Conservation (phyloP, 2,329 filamentous ascomycete genomes). For the Fulvia fulva region DNA sequence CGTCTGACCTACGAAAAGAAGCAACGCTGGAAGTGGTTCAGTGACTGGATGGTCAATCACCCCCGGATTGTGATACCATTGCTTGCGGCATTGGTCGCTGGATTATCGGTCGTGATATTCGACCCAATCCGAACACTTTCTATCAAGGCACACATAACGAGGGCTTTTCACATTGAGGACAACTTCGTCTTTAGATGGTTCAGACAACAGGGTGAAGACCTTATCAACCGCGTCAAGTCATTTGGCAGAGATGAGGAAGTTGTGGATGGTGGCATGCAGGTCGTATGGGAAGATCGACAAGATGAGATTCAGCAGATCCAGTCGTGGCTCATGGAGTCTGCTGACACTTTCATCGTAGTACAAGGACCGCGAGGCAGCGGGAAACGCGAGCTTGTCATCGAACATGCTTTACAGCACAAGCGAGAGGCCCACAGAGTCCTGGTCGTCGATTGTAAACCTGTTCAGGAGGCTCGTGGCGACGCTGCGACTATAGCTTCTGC, state of each 20-base stretch:
- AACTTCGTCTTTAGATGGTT: constrained; percentile 77
- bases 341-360: constrained; percentile 88
- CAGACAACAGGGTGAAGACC: constrained; percentile 63
- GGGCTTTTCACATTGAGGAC: constrained; percentile 68
- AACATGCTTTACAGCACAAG: constrained; percentile 69
- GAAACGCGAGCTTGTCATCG: constrained; percentile 81
- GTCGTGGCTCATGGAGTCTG: constrained; percentile 81
- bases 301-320: constrained; percentile 76
- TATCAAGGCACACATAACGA: constrained; percentile 80
- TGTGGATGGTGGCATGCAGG: constrained; percentile 65
- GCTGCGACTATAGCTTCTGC: constrained; percentile 77
- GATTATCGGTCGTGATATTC: constrained; percentile 81
- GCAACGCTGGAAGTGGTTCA: constrained; percentile 71
- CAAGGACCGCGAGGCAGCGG: constrained; percentile 89
- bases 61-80: constrained; percentile 83
- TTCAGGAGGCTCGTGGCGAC: constrained; percentile 87
- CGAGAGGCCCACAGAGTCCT: constrained; percentile 66
- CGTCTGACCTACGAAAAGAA: constrained; percentile 80
- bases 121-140: constrained; percentile 94
- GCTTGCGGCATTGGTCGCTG: constrained; percentile 74
- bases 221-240: constrained; percentile 52
- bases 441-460: constrained; percentile 86
- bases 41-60: constrained; percentile 82
- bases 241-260: constrained; percentile 38
- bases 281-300: constrained; percentile 84